Evolutionary conservation across 768 basidiomycete species (phyloP), one percentile per base, ranked within the genome.

Genomic region (Auricularia sp.): DNA sequence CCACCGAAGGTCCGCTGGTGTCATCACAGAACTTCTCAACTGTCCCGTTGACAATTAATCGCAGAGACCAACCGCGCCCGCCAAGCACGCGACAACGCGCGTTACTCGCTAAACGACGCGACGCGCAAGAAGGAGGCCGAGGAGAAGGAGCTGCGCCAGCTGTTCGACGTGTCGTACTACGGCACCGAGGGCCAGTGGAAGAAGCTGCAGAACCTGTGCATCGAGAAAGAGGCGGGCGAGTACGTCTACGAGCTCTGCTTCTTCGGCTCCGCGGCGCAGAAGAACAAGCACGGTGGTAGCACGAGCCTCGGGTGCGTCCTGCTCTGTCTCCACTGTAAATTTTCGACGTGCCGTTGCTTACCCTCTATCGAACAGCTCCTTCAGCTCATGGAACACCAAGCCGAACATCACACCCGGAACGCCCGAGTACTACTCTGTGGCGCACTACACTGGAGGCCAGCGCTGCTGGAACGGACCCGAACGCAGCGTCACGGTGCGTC

Each of bases 391-490:
- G 95, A 89, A 94, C 72, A 78, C 81, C 1, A 80, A 81, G 18
- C 72, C 81, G 0, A 82, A 81, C 63, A 81, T 83, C 2, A 70
- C 80, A 66, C 78, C 80, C 3, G 93, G 90, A 3, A 77, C 84
- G 33, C 80, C 81, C 2, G 88, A 83, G 39, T 97, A 87, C 75
- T 97, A 98, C 74, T 76, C 82, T 58, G 87, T 84, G 70, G 94
- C 96, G 71, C 75, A 83, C 14, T 99, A 98, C 77, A 85, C 85
- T 44, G 79, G 82, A 63, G 97, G 96, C 47, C 81, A 93, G 3
- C 85, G 87, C 71, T 98, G 96, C 79, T 97, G 95, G 96, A 97
- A 97, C 70, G 96, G 97, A 1, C 97, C 97, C 3, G 83, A 90
- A 68, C 85, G 96, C 36, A 93, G 84, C 67, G 89, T 93, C 37